phyloP scores from a whole-genome alignment of 2,329 filamentous ascomycete species.

The Eurotiales sp. region DNA sequence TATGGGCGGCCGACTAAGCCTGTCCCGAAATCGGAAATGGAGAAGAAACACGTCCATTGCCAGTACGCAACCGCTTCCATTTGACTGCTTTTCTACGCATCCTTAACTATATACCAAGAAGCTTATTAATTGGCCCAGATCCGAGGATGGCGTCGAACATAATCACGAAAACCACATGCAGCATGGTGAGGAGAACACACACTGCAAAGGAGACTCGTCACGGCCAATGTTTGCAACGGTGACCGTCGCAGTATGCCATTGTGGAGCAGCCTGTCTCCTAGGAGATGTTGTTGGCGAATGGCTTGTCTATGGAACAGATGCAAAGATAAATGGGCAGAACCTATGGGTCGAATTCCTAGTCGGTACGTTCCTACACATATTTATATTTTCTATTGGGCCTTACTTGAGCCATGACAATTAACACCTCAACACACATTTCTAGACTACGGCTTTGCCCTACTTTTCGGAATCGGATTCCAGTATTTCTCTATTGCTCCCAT shows the following conservation, averaged over 20 bases:
- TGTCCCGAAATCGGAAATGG: neutral
- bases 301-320: neutral
- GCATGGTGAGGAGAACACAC: neutral
- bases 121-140: neutral
- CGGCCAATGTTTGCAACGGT: neutral
- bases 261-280: neutral
- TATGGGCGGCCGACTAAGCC: neutral
- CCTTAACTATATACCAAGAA: neutral
- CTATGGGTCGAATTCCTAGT: neutral
- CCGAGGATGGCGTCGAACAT: neutral
- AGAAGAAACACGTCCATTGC: neutral
- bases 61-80: neutral
- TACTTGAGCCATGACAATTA: neutral
- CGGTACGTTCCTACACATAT: neutral
- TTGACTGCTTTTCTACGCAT: neutral
- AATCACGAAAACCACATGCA: neutral
- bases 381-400: neutral
- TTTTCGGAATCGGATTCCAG: neutral
- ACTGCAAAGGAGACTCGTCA: neutral
- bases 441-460: neutral
- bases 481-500: neutral
- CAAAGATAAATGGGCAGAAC: neutral
- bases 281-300: neutral
- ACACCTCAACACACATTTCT: neutral
- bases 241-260: neutral